These are phyloP conservation scores for Fusarium sp. DNA, from an alignment of 2,329 filamentous ascomycete genomes.

Conservation along the genomic window DNA sequence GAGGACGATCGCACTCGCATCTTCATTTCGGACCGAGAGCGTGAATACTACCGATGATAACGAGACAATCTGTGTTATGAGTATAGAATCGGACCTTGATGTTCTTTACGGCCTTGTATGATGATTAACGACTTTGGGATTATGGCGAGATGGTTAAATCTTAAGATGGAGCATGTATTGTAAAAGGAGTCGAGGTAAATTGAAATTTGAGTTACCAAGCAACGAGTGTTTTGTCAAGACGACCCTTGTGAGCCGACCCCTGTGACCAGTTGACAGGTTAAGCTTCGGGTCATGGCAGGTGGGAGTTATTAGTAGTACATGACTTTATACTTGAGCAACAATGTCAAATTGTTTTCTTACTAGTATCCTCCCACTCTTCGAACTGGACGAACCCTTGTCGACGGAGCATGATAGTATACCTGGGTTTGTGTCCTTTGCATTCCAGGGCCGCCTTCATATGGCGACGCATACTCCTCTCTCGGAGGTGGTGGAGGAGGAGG, in stretches of 20 bases:
- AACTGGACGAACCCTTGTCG: constrained; percentile 1
- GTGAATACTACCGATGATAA: constrained; percentile 46
- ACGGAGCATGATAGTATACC: constrained; percentile 3
- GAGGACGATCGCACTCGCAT: constrained; percentile 46
- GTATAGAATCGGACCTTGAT: background rate
- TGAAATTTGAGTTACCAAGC: constrained; percentile 1
- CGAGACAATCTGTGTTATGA: background rate
- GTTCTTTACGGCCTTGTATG: constrained; percentile 30
- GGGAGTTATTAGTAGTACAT: no score
- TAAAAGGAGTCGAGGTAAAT: constrained; percentile 29
- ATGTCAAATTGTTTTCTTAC: background rate
- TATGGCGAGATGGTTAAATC: constrained; percentile 3
- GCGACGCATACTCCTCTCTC: constrained; percentile 15
- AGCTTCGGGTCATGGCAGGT: no score
- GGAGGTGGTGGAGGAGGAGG: constrained; percentile 3
- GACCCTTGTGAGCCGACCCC: no score
- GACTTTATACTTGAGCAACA: background rate
- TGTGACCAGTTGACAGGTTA: no score
- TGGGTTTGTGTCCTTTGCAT: constrained; percentile 17
- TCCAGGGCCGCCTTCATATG: constrained; percentile 7
- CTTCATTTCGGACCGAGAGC: constrained; percentile 50
- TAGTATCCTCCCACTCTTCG: background rate
- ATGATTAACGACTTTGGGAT: constrained; percentile 36
- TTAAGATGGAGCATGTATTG: constrained; percentile 5
- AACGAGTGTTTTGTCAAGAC: no score